Evolutionary conservation across 768 basidiomycete genomes (phyloP), one percentile per base, ranked within the genome.

Genomic region (Asterophora parasitica): DNA sequence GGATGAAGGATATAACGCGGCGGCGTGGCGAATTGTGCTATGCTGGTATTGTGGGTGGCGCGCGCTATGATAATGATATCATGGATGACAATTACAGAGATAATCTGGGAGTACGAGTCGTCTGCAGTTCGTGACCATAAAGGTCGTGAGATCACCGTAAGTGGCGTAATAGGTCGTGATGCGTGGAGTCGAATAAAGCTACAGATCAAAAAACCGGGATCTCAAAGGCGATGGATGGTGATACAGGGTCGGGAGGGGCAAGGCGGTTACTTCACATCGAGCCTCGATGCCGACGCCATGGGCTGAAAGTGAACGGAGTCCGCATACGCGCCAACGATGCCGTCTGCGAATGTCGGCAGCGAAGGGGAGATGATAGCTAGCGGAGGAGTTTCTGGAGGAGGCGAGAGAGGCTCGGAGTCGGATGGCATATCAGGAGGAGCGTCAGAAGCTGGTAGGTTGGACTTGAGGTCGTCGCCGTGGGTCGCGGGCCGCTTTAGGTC

Each of bases 271-370:
- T 31, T 39, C 26, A 16, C 26, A 4, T 39, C n/a, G 12, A 15
- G 9, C 37, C 12, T 15, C 36, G 19, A 19, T 23, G 28, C 20
- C 7, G 41, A 34, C 9, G 23, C 49, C 16, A 34, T 32, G 38
- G 47, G 36, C 39, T 51, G 50, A 31, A 55, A 55, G 12, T 44
- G 44, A 15, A 55, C 50, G 17, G 53, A 55, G 28, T 55, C 44
- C n/a, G 50, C 47, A 30, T 51, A 51, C 1, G 50, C 47, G 10
- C 53, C 44, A 17, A 51, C 26, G 16, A 55, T 44, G 30, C 44
- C 42, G 36, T 51, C 44, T 9, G 40, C 53, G 4, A 51, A 15
- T 12, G 43, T 42, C 6, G 53, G 26, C 9, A 51, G n/a, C 7
- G 49, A 37, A 10, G 43, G 13, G 6, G 49, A 35, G 13, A 48